phyloP scores from a whole-genome alignment of 208 protist genomes.

The Balamuthia mandrillaris region DNA sequence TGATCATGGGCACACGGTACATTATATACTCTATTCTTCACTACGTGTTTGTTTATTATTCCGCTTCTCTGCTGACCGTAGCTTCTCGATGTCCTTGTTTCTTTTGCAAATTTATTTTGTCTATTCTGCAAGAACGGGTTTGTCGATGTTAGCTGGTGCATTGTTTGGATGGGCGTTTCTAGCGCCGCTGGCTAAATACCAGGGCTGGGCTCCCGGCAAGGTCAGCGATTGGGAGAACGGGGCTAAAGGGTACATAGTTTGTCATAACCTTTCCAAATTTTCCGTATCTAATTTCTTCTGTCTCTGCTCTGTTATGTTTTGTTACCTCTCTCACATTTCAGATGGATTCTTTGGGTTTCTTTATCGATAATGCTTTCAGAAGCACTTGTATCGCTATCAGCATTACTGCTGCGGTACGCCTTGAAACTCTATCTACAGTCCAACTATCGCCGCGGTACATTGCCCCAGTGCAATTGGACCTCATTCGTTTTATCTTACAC shows the following conservation, averaged over 20 bases:
- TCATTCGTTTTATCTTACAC: too few relatives aligned
- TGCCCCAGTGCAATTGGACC: too few relatives aligned
- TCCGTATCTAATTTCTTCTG: neutral
- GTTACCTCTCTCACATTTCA: neutral
- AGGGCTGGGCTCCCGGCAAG: conserved; percentile 15
- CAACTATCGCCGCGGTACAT: too few relatives aligned
- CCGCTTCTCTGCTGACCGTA: neutral
- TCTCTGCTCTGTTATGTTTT: neutral
- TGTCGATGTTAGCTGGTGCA: conserved; percentile 46
- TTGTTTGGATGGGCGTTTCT: conserved; percentile 58
- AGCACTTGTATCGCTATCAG: conserved; percentile 37
- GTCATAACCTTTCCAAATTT: neutral
- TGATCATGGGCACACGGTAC: neutral
- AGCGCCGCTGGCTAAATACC: conserved; percentile 35
- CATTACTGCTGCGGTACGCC: too few relatives aligned
- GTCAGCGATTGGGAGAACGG: neutral
- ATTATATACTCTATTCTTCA: neutral
- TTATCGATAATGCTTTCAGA: conserved; percentile 60
- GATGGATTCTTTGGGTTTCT: conserved; percentile 57
- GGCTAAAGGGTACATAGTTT: conserved; percentile 5
- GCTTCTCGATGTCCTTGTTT: neutral
- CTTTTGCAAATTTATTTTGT: neutral
- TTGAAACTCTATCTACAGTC: too few relatives aligned
- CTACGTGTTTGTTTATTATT: neutral
- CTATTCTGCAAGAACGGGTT: conserved; percentile 24